phyloP scores from a whole-genome alignment of 2,329 filamentous ascomycete genomes.

The Cordyceps fumosorosea region DNA sequence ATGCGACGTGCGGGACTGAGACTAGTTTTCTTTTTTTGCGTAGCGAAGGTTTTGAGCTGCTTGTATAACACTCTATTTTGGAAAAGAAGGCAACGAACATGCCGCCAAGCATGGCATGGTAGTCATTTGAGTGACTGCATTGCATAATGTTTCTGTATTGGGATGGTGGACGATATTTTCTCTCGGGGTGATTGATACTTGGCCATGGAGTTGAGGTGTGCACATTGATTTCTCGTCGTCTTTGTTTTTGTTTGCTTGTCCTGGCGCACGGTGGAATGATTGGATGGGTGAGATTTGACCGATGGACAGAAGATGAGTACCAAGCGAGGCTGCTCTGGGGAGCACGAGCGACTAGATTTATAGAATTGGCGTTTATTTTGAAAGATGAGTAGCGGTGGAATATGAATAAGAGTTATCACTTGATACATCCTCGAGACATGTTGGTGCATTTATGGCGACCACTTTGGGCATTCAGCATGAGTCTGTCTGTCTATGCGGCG shows the following conservation, averaged over 20 bases:
- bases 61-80: slow-evolving; percentile 4
- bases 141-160: neutral
- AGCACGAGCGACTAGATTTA: neutral
- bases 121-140: neutral
- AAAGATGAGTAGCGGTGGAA: neutral
- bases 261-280: neutral
- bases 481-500: too few species aligned
- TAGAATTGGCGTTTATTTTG: neutral
- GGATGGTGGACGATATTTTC: neutral
- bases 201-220: neutral
- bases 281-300: neutral
- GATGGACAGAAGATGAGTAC: neutral
- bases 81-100: neutral
- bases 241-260: neutral
- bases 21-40: neutral
- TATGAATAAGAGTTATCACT: neutral
- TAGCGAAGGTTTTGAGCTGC: neutral
- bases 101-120: neutral
- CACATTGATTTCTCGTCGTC: neutral
- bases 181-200: neutral
- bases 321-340: neutral
- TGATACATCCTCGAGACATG: too few species aligned
- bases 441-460: too few species aligned
- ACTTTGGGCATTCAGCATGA: too few species aligned
- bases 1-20: neutral